Conservation (phyloP, 352 stramenopile species). For the Ochromonadaceae sp. region DNA sequence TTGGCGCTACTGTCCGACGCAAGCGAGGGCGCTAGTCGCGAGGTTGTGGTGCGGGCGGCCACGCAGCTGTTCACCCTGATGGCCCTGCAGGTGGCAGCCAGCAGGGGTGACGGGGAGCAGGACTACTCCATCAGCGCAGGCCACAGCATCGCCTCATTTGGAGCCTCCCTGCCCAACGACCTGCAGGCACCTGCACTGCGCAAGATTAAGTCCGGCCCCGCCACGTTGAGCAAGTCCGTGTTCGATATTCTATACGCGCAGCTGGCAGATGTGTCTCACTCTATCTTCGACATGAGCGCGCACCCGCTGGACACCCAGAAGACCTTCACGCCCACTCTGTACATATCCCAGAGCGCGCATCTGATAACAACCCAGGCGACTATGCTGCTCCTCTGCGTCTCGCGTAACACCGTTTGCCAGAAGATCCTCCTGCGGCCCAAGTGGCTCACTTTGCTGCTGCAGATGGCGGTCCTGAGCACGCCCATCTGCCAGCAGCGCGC, state of each 20-base stretch:
- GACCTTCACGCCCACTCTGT: no score
- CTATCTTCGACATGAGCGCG: neutral
- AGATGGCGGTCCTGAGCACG: no score
- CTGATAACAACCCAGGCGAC: no score
- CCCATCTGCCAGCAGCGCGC: no score
- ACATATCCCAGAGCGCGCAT: no score
- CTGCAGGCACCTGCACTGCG: neutral
- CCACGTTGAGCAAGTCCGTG: constrained; percentile 6
- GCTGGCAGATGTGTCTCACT: neutral
- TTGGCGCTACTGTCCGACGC: neutral
- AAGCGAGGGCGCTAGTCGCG: neutral
- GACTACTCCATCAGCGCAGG: no score
- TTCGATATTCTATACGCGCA: constrained; percentile 6
- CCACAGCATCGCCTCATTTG: neutral
- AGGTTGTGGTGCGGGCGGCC: neutral
- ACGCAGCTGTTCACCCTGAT: constrained; percentile 12
- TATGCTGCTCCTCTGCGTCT: no score
- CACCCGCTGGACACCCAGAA: no score
- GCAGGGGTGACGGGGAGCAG: neutral
- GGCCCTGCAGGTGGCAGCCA: constrained; percentile 4
- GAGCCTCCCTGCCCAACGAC: neutral
- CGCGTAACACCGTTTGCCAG: no score
- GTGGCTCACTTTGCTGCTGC: neutral
- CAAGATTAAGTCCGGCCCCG: neutral
- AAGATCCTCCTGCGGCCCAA: neutral